Evolutionary conservation across 2,329 filamentous ascomycete species (phyloP).

Genomic region (Apiospora aurea): DNA sequence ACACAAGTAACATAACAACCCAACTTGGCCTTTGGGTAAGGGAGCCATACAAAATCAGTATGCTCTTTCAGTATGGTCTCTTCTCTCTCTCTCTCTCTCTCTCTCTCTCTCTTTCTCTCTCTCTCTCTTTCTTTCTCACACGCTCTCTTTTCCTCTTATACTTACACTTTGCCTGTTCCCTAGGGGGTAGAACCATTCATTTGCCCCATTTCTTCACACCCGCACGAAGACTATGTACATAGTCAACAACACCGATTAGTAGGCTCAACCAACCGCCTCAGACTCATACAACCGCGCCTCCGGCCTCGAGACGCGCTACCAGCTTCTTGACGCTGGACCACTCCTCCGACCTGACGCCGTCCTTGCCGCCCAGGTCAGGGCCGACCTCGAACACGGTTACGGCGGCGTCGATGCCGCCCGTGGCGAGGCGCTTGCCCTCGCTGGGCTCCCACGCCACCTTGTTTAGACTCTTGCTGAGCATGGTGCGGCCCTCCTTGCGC

Average conservation of each 20-base stretch:
- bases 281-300: slow-evolving; percentile 52
- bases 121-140: too few relatives aligned
- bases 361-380: slow-evolving; percentile 80
- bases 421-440: slow-evolving; percentile 86
- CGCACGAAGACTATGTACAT: background rate
- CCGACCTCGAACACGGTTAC: slow-evolving; percentile 94
- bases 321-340: slow-evolving; percentile 94
- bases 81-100: background rate
- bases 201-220: background rate
- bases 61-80: slow-evolving; percentile 10
- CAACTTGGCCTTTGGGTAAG: slow-evolving; percentile 8
- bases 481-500: slow-evolving; percentile 68
- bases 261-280: slow-evolving; percentile 30
- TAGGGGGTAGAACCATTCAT: background rate
- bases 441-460: slow-evolving; percentile 93
- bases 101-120: too few relatives aligned
- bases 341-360: slow-evolving; percentile 83
- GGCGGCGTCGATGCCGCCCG: slow-evolving; percentile 89
- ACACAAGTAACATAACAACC: slow-evolving; percentile 20
- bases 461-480: slow-evolving; percentile 87
- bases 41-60: slow-evolving; percentile 8
- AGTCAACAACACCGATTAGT: background rate
- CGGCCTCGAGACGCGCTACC: slow-evolving; percentile 75
- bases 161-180: background rate
- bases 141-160: too few relatives aligned